Conservation (phyloP, 139 green algal species). For the Nannochloris sp. region DNA sequence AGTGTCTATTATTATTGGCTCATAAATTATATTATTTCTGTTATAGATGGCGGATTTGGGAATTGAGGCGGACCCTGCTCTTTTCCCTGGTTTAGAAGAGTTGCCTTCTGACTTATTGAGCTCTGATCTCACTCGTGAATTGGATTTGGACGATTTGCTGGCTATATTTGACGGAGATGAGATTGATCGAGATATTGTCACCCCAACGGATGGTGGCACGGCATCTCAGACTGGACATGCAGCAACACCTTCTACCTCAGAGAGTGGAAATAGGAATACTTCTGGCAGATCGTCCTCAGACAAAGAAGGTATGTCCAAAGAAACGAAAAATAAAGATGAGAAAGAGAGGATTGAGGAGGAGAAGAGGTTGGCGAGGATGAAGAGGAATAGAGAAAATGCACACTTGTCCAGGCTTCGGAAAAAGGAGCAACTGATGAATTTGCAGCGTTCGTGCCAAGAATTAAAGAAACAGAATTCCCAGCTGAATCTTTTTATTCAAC, state of each 20-base stretch:
- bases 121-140: background rate
- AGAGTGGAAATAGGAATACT: slow-evolving; percentile 17
- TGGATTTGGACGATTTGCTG: slow-evolving; percentile 2
- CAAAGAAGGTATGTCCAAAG: background rate
- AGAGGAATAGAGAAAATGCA: slow-evolving; percentile 60
- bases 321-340: background rate
- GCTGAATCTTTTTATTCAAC: slow-evolving; percentile 34
- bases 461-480: slow-evolving; percentile 36
- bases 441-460: slow-evolving; percentile 32
- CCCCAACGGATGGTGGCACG: too few species aligned
- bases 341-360: background rate
- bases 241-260: slow-evolving; percentile 16
- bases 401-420: slow-evolving; percentile 58
- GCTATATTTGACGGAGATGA: background rate
- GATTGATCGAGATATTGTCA: too few species aligned
- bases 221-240: too few species aligned
- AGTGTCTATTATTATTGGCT: too few species aligned
- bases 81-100: background rate
- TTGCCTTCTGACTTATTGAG: background rate
- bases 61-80: too few species aligned
- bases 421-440: slow-evolving; percentile 54
- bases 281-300: background rate
- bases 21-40: too few species aligned
- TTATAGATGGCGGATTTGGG: too few species aligned
- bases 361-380: slow-evolving; percentile 18